phyloP scores from a whole-genome alignment of 1,284 basidiomycete species.

The Naganishia sp. region DNA sequence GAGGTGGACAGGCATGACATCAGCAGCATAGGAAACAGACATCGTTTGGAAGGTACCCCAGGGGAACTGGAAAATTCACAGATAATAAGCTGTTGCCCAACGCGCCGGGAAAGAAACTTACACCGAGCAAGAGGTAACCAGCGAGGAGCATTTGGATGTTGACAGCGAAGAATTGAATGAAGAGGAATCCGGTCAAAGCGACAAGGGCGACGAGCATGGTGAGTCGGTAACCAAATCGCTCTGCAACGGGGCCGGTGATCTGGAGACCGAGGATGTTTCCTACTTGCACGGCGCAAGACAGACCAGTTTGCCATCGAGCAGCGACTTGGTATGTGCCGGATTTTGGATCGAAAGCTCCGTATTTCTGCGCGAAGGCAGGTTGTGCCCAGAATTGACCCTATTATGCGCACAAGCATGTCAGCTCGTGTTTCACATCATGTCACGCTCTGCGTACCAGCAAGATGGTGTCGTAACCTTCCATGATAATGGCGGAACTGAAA shows the following conservation, averaged over 20 bases:
- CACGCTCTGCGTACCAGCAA: slow-evolving; percentile 48
- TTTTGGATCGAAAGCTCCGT: slow-evolving; percentile 40
- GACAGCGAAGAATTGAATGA: slow-evolving; percentile 53
- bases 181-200: slow-evolving; percentile 48
- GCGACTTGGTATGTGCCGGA: slow-evolving; percentile 47
- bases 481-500: slow-evolving; percentile 47
- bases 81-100: too few relatives aligned
- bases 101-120: slow-evolving; percentile 16
- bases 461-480: slow-evolving; percentile 54
- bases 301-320: slow-evolving; percentile 53
- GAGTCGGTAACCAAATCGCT: slow-evolving; percentile 51
- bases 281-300: slow-evolving; percentile 39
- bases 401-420: neutral
- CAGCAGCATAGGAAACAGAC: slow-evolving; percentile 54
- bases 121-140: slow-evolving; percentile 51
- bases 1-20: slow-evolving; percentile 54
- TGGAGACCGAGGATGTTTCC: slow-evolving; percentile 49
- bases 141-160: slow-evolving; percentile 47
- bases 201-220: slow-evolving; percentile 46
- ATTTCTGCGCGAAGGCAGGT: slow-evolving; percentile 46
- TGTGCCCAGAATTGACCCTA: slow-evolving; percentile 48
- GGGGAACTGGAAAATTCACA: slow-evolving; percentile 8
- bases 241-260: slow-evolving; percentile 47
- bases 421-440: slow-evolving; percentile 36
- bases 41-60: slow-evolving; percentile 49